Evolutionary conservation across 352 stramenopile genomes (phyloP), one percentile per base, ranked within the genome.

Genomic region (Peronosclerospora sorghi): DNA sequence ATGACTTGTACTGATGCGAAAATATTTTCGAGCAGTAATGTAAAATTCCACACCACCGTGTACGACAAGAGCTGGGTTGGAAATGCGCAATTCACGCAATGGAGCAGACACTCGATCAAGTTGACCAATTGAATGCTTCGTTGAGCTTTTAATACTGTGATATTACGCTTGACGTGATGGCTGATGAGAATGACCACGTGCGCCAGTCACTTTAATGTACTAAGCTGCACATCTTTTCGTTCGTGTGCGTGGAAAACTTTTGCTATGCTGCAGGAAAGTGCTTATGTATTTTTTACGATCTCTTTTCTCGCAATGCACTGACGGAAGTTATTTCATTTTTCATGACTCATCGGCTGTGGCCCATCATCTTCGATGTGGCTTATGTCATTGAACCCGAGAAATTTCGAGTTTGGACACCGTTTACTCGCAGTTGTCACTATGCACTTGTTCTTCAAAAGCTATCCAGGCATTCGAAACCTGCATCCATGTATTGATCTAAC

Each of bases 51-150:
- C 24, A 59, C 58, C 5, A 75, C 62, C 5, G 66, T 86, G 24
- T 86, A 83, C 35, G 73, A 86, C 59, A 84, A 83, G 73, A 86
- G 18, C 67, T 64, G 0, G 73, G 73, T 0, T 86, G 73, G 73
- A 43, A 63, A 17, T 39, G 23, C 17, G 66, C 71, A 7, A 64
- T 86, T 13, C 20, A 41, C 1, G 70, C 51, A 10, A 52, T 69
- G 15, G 34, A 54, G 12, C 35, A 46, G 20, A 62, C 71, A 8
- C 38, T 86, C 7, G 24, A 42, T 1, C 20, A 64, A 19, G 28
- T 68, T 59, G 47, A n/a, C n/a, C n/a, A n/a, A n/a, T n/a, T n/a
- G n/a, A n/a, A n/a, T n/a, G n/a, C n/a, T n/a, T n/a, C n/a, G 7
- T 62, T 73, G 48, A 27, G 13, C 15, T 86, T 84, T 45, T 54